Base-by-base conservation (phyloP, 169 alveolate species). In the Plasmodium knowlesi region DNA sequence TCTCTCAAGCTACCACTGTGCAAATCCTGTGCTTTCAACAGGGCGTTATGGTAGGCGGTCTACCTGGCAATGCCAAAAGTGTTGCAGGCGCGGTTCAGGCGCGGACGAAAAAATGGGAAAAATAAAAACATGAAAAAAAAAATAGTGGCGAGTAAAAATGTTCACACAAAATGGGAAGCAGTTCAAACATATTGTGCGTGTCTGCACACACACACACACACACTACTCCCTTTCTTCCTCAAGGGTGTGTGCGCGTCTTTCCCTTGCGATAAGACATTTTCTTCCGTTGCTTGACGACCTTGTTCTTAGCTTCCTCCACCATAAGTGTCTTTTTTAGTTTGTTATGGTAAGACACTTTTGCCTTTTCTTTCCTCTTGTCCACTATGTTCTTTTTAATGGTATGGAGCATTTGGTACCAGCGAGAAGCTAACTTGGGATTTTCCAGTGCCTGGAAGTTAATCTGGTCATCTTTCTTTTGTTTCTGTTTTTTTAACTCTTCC, bases 371-470 rank as follows among this genome's bases (percentile, higher is more conserved):
- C 37, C 46, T 78, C 37, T 78, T 79, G 3, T 57, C 88, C n/a
- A 89, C 19, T 1, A 89, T 89, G 32, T 89, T 89, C 32, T 89
- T 89, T 54, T 89, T 89, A 89, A 89, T 89, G 0, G 94, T 61
- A 8, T 78, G 94, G 72, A 89, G n/a, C 94, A 89, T 89, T 80
- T 89, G 94, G 72, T 89, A 89, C 94, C 94, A 89, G 41, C 72
- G 61, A 3, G 94, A 86, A 57, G 94, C 94, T 57, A 89, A 41
- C 50, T 78, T 89, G 5, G 94, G 94, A 43, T 97, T 98, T 54
- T 97, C 98, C 92, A 95, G 88, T 1, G 96, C 97, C 34, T 95
- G 95, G 72, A 93, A 94, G 84, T 97, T 91, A 41, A 92, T 90
- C 32, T 94, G 37, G 25, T 79, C 74, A 9, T 61, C 86, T 37